Conservation (phyloP, 164 flowering plant genomes). For the Liriodendron chinense region DNA sequence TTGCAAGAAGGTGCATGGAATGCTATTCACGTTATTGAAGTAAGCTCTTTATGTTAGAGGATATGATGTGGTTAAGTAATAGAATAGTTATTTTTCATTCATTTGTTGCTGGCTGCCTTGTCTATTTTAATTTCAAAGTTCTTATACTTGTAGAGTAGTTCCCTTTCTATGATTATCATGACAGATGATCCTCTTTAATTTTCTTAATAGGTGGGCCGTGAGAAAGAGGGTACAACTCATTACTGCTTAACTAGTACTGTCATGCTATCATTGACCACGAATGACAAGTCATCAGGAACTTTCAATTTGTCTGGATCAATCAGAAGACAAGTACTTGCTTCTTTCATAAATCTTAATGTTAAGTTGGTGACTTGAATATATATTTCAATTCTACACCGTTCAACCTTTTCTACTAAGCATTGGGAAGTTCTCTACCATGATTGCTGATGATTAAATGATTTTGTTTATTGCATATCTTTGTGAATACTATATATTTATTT, state of each 20-base stretch:
- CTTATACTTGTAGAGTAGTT: not conserved
- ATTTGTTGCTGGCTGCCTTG: not conserved
- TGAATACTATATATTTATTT: too few species aligned
- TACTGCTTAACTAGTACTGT: slow-evolving; percentile 91
- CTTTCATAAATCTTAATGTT: not conserved
- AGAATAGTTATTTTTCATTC: too few species aligned
- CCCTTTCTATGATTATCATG: not conserved
- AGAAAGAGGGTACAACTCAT: slow-evolving; percentile 69
- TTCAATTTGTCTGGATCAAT: slow-evolving; percentile 92
- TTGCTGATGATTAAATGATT: too few species aligned
- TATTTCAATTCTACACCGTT: too few species aligned
- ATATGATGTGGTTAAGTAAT: too few species aligned
- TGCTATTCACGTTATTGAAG: slow-evolving; percentile 97
- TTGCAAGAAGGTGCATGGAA: slow-evolving; percentile 97
- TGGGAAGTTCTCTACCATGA: too few species aligned
- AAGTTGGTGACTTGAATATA: too few species aligned
- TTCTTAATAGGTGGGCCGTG: slow-evolving; percentile 63
- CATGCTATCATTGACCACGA: slow-evolving; percentile 77
- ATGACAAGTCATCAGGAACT: slow-evolving; percentile 61
- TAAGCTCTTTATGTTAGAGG: slow-evolving; percentile 10
- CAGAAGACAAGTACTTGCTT: slow-evolving; percentile 69
- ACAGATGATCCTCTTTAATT: not conserved
- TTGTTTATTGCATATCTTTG: too few species aligned
- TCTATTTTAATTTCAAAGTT: not conserved
- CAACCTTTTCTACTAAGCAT: too few species aligned